Conservation (phyloP, 208 protist genomes). For the Lotmaria passim region DNA sequence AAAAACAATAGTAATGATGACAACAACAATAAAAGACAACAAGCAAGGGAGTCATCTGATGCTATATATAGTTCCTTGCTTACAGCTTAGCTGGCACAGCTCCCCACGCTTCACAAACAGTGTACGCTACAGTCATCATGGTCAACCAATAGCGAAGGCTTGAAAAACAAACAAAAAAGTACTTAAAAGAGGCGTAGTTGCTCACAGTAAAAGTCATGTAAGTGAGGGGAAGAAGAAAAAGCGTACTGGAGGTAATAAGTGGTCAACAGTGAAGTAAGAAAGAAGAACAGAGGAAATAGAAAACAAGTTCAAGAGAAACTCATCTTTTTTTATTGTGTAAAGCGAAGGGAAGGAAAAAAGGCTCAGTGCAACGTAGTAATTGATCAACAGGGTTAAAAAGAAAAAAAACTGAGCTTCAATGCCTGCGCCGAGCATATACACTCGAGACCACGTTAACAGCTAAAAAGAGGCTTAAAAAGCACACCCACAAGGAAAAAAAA, state of each 20-base stretch:
- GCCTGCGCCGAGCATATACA: not conserved
- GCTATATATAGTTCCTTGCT: too few relatives aligned
- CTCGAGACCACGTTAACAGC: too few relatives aligned
- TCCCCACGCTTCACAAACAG: too few relatives aligned
- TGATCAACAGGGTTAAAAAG: not conserved
- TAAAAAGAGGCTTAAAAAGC: too few relatives aligned
- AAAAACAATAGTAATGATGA: slow-evolving; percentile 10
- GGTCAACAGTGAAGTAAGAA: not conserved
- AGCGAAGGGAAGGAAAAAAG: slow-evolving; percentile 1
- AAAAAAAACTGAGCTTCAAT: not conserved
- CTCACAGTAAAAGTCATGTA: slow-evolving; percentile 4
- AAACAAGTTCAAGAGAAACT: too few relatives aligned
- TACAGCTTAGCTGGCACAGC: too few relatives aligned
- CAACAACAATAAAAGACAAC: slow-evolving; percentile 10
- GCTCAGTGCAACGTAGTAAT: too few relatives aligned
- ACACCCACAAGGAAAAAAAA: slow-evolving; percentile 4
- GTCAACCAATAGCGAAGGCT: too few relatives aligned
- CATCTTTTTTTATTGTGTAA: too few relatives aligned
- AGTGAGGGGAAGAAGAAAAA: not conserved
- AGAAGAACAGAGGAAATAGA: slow-evolving; percentile 12
- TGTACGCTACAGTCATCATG: too few relatives aligned
- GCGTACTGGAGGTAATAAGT: not conserved
- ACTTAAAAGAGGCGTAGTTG: not conserved
- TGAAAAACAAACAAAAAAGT: slow-evolving; percentile 15
- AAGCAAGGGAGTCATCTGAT: too few relatives aligned